Evolutionary conservation across 371 early-diverging fungal genomes (phyloP), one percentile per base, ranked within the genome.

Genomic region (Mucor mucedo): DNA sequence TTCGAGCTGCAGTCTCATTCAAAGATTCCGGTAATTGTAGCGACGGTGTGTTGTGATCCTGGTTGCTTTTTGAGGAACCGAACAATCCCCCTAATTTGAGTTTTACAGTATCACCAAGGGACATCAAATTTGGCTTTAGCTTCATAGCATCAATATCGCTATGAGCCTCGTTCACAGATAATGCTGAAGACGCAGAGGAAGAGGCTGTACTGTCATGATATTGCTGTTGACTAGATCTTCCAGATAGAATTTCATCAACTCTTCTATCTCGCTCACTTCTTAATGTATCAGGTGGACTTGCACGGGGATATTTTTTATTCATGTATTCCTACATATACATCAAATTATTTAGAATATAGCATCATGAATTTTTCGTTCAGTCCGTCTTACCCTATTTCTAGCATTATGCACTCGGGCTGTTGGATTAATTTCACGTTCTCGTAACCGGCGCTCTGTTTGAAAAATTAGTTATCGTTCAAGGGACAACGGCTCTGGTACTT

Each of bases 241-340:
- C 8, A n/a, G 72, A 70, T 45, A 80, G 58, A 16, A 80, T 70
- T 21, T 73, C 80, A 44, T 80, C 76, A 4, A 80, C 60, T 27
- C 71, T 62, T 45, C 73, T 68, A 50, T 80, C 78, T 0, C 80
- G 65, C 44, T 78, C 75, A 49, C 50, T 66, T 38, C 77, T 55
- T 44, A 73, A 55, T 5, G 60, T 60, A 29, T 64, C 55, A 11
- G 67, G 55, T 21, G 63, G 60, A 4, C 48, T 55, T 30, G 65
- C 55, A 27, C 72, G 66, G 5, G 61, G 60, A 53, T 80, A 80
- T 44, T 78, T 78, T 3, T 72, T 66, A 66, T 76, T 63, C 21
- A 41, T 50, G 40, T 62, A 30, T 39, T 48, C 53, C 53, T 50
- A 63, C 4, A 16, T 11, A 50, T 61, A 52, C n/a, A 8, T n/a